Conservation (phyloP, 2,329 filamentous ascomycete genomes). For the Aspergillus niger region DNA sequence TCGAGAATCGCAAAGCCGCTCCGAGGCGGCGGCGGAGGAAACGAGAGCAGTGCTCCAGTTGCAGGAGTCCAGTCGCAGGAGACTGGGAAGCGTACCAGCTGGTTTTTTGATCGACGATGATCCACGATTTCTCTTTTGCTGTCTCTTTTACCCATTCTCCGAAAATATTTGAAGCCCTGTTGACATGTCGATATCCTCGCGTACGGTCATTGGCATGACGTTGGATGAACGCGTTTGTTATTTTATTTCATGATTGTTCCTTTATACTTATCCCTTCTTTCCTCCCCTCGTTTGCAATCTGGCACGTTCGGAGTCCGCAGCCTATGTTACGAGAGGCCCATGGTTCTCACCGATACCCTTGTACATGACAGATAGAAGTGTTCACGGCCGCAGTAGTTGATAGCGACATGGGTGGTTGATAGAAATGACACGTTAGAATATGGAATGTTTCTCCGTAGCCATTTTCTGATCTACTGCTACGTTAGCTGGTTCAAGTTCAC, state of each 20-base stretch:
- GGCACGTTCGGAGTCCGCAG: constrained; percentile 4
- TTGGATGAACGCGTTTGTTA: constrained; percentile 8
- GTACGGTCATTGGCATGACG: not conserved
- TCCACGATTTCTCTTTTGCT: constrained; percentile 33
- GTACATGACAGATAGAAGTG: constrained; percentile 14
- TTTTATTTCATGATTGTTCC: constrained; percentile 7
- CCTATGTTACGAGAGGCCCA: constrained; percentile 9
- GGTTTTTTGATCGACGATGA: constrained; percentile 53
- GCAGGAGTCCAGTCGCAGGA: constrained; percentile 67
- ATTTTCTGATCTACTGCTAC: no score
- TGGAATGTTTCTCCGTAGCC: not conserved
- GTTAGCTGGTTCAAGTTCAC: no score
- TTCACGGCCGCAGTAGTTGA: not conserved
- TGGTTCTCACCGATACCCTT: constrained; percentile 23
- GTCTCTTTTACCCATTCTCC: constrained; percentile 27
- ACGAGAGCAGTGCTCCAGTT: constrained; percentile 38
- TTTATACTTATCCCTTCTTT: constrained; percentile 3
- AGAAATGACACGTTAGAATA: not conserved
- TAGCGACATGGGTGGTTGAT: not conserved
- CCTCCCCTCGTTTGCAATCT: constrained; percentile 2
- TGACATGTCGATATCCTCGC: constrained; percentile 13
- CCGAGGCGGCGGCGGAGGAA: constrained; percentile 50
- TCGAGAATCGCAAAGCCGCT: constrained; percentile 67
- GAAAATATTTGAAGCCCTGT: constrained; percentile 24
- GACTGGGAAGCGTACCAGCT: constrained; percentile 65